Evolutionary conservation across 306 rosid species (phyloP).

Genomic region (Fragaria iinumae): DNA sequence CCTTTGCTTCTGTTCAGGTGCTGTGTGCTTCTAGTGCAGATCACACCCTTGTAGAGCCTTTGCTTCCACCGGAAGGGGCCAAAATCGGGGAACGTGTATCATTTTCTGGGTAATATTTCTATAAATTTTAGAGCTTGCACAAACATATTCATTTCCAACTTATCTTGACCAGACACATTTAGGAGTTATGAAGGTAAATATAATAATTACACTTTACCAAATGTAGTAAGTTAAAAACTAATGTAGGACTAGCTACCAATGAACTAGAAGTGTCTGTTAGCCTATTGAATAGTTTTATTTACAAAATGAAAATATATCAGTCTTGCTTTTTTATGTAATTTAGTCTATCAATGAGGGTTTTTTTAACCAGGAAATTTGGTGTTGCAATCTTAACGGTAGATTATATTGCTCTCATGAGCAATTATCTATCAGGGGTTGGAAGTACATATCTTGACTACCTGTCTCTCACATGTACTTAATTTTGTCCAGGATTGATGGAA

Average conservation of each 20-base stretch:
- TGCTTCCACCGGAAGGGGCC: slow-evolving; percentile 90
- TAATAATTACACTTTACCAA: not conserved
- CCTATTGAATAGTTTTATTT: not conserved
- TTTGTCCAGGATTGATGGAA: slow-evolving; percentile 74
- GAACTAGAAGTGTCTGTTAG: not conserved
- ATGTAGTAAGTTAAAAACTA: not conserved
- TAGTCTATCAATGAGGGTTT: not conserved
- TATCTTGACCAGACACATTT: not conserved
- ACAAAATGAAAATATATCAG: not conserved
- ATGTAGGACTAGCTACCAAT: slow-evolving; percentile 6
- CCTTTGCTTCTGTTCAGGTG: slow-evolving; percentile 45
- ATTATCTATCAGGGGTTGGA: not conserved
- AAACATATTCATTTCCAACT: not conserved
- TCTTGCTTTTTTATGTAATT: not conserved
- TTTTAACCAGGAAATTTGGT: not conserved
- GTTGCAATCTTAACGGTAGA: not conserved
- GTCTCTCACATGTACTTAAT: slow-evolving; percentile 17
- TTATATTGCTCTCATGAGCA: not conserved
- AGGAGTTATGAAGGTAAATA: not conserved
- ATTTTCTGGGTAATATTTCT: slow-evolving; percentile 63
- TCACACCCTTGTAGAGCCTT: slow-evolving; percentile 76
- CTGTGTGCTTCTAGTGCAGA: slow-evolving; percentile 89
- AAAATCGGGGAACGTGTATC: slow-evolving; percentile 72
- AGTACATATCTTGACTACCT: not conserved
- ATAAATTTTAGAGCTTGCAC: slow-evolving; percentile 19